Conservation (phyloP, 257 asterid genomes). For the Echites panduratus region DNA sequence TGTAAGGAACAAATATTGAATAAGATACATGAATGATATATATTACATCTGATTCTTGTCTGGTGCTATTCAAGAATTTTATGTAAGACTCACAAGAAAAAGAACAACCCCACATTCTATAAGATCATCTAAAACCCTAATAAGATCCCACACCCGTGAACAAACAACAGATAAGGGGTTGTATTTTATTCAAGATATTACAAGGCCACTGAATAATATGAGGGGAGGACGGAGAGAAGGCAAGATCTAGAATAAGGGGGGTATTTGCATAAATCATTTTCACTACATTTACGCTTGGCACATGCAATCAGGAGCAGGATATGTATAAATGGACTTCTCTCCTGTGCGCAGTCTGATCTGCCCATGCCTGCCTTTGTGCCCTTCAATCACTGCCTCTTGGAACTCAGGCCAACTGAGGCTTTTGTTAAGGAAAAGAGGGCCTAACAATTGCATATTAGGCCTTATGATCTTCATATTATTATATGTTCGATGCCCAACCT, state of each 20-base stretch:
- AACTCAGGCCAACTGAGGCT: constrained; percentile 37
- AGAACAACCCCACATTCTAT: constrained; percentile 4
- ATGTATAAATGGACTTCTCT: constrained; percentile 36
- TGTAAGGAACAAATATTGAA: not conserved
- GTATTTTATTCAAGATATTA: constrained; percentile 2
- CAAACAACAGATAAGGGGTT: constrained; percentile 1
- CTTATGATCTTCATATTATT: constrained; percentile 30
- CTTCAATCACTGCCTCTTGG: constrained; percentile 30
- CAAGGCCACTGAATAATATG: not conserved
- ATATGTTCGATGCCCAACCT: constrained; percentile 26
- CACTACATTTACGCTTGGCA: constrained; percentile 19
- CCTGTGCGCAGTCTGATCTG: constrained; percentile 30
- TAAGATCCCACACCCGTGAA: not conserved
- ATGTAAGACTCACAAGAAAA: not conserved
- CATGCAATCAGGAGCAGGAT: constrained; percentile 47
- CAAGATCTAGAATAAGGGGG: not conserved
- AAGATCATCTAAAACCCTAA: not conserved
- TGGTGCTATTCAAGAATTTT: not conserved
- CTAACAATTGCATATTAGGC: constrained; percentile 39
- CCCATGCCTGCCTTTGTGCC: constrained; percentile 43
- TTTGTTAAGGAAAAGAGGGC: constrained; percentile 37
- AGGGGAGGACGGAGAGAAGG: not conserved
- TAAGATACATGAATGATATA: constrained; percentile 7
- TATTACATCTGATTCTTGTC: constrained; percentile 9
- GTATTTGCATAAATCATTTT: not conserved